A percentile compares a stretch with the other conserved stretches of the same genome.
Evolutionary conservation across 2,329 filamentous ascomycete species (phyloP).

Genomic region (Colletotrichum graminicola): DNA sequence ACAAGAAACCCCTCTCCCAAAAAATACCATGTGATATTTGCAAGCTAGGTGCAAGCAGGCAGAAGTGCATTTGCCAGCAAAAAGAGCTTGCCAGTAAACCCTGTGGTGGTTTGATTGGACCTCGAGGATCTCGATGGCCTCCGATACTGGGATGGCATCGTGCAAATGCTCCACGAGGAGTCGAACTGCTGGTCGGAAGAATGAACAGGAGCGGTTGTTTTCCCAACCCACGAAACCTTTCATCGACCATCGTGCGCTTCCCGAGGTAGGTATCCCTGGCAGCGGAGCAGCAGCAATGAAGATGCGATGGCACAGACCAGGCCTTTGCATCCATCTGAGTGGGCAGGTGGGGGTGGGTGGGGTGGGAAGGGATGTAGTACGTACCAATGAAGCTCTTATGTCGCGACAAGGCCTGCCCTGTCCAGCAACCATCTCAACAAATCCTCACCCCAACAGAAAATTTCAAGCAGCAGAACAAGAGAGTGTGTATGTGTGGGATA

Average conservation of each 20-base stretch:
- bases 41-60: background rate
- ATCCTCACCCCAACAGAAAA: constrained; percentile 41
- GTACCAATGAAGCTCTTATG: constrained; percentile 24
- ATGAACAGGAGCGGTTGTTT: background rate
- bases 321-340: constrained; percentile 20
- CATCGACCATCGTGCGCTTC: background rate
- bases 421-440: constrained; percentile 39
- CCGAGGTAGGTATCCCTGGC: constrained; percentile 16
- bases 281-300: background rate
- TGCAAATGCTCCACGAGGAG: constrained; percentile 8
- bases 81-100: background rate
- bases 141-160: constrained; percentile 5
- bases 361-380: constrained; percentile 5
- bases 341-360: constrained; percentile 4
- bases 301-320: constrained; percentile 15
- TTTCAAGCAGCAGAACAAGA: constrained; percentile 18
- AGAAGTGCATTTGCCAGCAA: background rate
- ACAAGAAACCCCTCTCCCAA: background rate
- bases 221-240: background rate
- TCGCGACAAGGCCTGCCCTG: constrained; percentile 38
- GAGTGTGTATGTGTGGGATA: background rate
- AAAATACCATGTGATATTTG: constrained; percentile 35
- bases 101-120: constrained; percentile 19
- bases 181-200: background rate
- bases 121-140: constrained; percentile 10